Evolutionary conservation across 2,329 filamentous ascomycete species (phyloP).

Genomic region (Pseudogymnoascus pannorum): DNA sequence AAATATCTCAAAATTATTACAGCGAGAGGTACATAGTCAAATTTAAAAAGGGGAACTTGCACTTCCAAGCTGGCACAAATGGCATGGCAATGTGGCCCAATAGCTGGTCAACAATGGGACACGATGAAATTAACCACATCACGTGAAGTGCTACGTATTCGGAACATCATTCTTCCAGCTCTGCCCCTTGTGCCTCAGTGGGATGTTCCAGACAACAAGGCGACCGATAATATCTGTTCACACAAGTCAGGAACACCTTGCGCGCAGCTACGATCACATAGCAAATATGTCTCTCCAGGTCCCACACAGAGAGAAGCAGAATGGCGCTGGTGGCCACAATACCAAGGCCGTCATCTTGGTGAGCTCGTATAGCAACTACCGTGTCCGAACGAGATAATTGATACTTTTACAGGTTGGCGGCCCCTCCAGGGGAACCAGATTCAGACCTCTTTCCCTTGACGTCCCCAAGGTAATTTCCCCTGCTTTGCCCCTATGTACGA

Average conservation of each 20-base stretch:
- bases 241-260: not conserved
- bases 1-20: not conserved
- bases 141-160: not conserved
- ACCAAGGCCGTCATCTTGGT: slow-evolving; percentile 96
- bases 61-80: not conserved
- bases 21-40: not conserved
- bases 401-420: slow-evolving; percentile 66
- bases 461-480: slow-evolving; percentile 69
- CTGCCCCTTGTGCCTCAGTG: slow-evolving; percentile 5
- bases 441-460: slow-evolving; percentile 90
- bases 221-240: slow-evolving; percentile 8
- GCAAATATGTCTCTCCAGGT: slow-evolving; percentile 37
- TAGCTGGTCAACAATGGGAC: not conserved
- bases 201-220: slow-evolving; percentile 8
- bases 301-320: slow-evolving; percentile 40
- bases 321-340: slow-evolving; percentile 32
- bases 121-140: not conserved
- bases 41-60: not conserved
- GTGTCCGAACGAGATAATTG: not conserved
- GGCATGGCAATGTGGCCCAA: not conserved
- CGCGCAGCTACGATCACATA: slow-evolving; percentile 6
- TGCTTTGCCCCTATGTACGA: slow-evolving; percentile 15
- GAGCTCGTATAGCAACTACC: slow-evolving; percentile 29
- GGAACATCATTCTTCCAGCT: slow-evolving; percentile 7
- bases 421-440: slow-evolving; percentile 89